Evolutionary conservation across 2,329 filamentous ascomycete genomes (phyloP).

Genomic region (Ophidiomyces ophidiicola): DNA sequence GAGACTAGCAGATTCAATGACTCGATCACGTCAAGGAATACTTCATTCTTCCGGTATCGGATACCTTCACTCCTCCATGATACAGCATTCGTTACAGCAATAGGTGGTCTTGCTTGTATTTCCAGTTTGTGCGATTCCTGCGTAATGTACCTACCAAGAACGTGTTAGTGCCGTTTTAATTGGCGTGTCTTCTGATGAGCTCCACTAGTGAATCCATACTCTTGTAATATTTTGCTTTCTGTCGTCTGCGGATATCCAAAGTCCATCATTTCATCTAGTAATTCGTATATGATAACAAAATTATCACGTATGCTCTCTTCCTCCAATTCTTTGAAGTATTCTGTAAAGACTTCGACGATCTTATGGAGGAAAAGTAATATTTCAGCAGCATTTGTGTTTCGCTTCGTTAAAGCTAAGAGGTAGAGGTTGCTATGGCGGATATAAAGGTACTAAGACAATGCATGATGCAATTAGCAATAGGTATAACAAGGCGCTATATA

Average conservation of each 20-base stretch:
- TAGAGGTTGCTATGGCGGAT: slow-evolving; percentile 99
- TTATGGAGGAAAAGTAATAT: slow-evolving; percentile 97
- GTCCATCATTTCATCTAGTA: slow-evolving; percentile 99
- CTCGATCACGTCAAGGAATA: slow-evolving; percentile 95
- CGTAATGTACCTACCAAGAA: slow-evolving; percentile 62
- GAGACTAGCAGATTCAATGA: slow-evolving; percentile 92
- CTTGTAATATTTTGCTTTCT: slow-evolving; percentile 94
- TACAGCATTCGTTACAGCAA: slow-evolving; percentile 95
- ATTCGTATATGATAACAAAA: slow-evolving; percentile 97
- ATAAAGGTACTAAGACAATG: slow-evolving; percentile 67
- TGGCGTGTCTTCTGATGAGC: neutral
- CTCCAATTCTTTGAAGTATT: slow-evolving; percentile 98
- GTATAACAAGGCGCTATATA: slow-evolving; percentile 12
- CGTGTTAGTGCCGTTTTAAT: slow-evolving; percentile 3
- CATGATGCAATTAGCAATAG: slow-evolving; percentile 12
- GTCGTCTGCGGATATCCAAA: slow-evolving; percentile 99
- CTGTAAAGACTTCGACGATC: slow-evolving; percentile 95
- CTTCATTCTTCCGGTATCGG: slow-evolving; percentile 97
- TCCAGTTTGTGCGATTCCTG: slow-evolving; percentile 98
- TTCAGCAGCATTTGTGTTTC: slow-evolving; percentile 97
- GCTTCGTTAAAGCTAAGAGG: slow-evolving; percentile 91
- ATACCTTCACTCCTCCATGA: slow-evolving; percentile 98
- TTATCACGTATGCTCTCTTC: slow-evolving; percentile 98
- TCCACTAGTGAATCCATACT: slow-evolving; percentile 41
- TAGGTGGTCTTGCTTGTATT: slow-evolving; percentile 87